Evolutionary conservation across 495 filamentous ascomycete genomes (phyloP).

Genomic region (Tetracladium setigerum): DNA sequence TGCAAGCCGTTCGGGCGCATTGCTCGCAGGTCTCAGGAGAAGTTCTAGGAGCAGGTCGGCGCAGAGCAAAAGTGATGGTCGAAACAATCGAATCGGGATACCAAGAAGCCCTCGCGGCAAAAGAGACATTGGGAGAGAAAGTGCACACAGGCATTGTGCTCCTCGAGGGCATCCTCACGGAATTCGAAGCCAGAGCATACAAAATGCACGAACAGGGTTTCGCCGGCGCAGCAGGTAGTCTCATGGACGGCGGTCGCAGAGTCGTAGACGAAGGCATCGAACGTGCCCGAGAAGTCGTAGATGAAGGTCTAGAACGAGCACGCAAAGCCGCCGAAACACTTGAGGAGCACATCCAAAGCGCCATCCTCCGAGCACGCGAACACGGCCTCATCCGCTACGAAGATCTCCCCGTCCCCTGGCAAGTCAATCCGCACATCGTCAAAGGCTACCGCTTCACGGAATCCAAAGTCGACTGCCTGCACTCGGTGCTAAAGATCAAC

Average conservation of each 20-base stretch:
- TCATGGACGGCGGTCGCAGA: conserved; percentile 63
- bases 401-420: conserved; percentile 87
- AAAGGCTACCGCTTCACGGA: conserved; percentile 89
- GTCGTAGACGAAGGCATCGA: conserved; percentile 68
- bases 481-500: conserved; percentile 71
- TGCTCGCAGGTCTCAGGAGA: conserved; percentile 90
- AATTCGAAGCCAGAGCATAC: conserved; percentile 77
- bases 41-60: conserved; percentile 77
- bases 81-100: conserved; percentile 91
- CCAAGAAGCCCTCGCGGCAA: conserved; percentile 76
- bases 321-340: conserved; percentile 67
- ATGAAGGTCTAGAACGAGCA: conserved; percentile 77
- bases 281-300: conserved; percentile 69
- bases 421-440: conserved; percentile 88
- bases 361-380: conserved; percentile 71
- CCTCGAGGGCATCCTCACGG: conserved; percentile 73
- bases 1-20: conserved; percentile 79
- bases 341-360: conserved; percentile 71
- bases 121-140: conserved; percentile 85
- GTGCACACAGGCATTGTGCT: conserved; percentile 79
- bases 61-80: conserved; percentile 79
- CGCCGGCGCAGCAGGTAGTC: conserved; percentile 53
- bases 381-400: conserved; percentile 80
- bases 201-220: conserved; percentile 46
- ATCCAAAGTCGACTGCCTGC: conserved; percentile 77